Evolutionary conservation across 23 red algal species (phyloP).

Genomic region (Agarophyton chilense): DNA sequence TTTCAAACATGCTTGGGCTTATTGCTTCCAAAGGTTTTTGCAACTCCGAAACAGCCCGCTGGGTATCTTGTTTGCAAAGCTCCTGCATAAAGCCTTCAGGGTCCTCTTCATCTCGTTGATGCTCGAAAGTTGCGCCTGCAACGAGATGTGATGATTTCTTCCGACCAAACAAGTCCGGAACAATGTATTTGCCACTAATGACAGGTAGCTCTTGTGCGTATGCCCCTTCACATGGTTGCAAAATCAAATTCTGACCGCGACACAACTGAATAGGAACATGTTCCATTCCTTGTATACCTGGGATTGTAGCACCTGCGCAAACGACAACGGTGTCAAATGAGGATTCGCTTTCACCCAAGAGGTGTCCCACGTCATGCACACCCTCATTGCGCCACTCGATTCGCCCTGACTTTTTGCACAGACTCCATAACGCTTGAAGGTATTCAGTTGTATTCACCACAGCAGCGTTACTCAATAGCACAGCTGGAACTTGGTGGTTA

Average conservation of each 20-base stretch:
- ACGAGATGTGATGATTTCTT: neutral
- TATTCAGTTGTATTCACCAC: constrained; percentile 58
- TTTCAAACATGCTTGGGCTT: constrained; percentile 1
- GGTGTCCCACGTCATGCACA: neutral
- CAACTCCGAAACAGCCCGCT: constrained; percentile 6
- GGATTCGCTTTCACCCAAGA: neutral
- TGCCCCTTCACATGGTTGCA: neutral
- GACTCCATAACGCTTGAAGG: constrained; percentile 34
- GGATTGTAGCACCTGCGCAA: constrained; percentile 64
- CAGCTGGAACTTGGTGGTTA: constrained; percentile 1
- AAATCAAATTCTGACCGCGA: constrained; percentile 61
- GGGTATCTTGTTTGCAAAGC: constrained; percentile 27
- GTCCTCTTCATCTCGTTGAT: constrained; percentile 6
- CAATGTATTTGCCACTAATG: constrained; percentile 62
- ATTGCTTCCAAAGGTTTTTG: neutral
- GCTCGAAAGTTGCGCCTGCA: constrained; percentile 55
- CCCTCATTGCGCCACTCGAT: constrained; percentile 47
- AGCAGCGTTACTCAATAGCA: constrained; percentile 41
- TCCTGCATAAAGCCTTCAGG: constrained; percentile 1
- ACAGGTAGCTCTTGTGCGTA: constrained; percentile 24
- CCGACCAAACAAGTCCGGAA: constrained; percentile 39
- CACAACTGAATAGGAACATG: constrained; percentile 54
- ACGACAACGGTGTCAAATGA: constrained; percentile 71
- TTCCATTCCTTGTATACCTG: constrained; percentile 13
- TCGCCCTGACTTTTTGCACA: constrained; percentile 33